Base-by-base conservation (phyloP, 1,284 basidiomycete genomes). In the Gomphus bonarii region DNA sequence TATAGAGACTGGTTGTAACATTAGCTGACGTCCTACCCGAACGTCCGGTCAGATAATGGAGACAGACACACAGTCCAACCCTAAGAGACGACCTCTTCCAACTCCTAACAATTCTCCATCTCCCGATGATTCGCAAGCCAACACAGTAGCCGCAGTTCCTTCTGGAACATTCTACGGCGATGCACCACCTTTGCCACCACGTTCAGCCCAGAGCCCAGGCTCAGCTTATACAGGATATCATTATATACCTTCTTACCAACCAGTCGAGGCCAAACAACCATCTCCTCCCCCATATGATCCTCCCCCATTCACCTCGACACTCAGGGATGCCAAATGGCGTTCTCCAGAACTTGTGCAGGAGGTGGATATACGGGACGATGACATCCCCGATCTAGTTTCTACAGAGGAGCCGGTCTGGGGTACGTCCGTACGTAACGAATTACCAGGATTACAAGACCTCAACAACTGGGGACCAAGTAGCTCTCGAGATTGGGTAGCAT, bases 71-170 rank as follows among this genome's bases (percentile, higher is more conserved):
- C 49, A 43, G 22, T 44, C 49, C 16, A 38, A 18, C 28, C 18
- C 47, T 20, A 51, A 49, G 49, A 53, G 48, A 46, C 22, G 28
- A 36, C 12, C 56, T n/a, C 42, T 58, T 36, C 56, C 56, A 20
- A 31, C 42, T 20, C 56, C 50, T n/a, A 53, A n/a, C 36, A 28
- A 40, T 9, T 58, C 56, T 16, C 31, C 38, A 8, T 31, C 43
- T 8, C 42, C 56, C 3, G 48, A 57, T 28, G 14, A 6, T n/a
- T 18, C 40, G 7, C 36, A 35, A 8, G 3, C 50, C 1, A 22
- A 14, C 12, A 44, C 56, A 7, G 36, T 30, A 25, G 8, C 50
- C 25, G 11, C 42, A n/a, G 25, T 42, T 4, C 20, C 48, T 14
- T 1, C 48, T 22, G 20, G 22, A 18, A 58, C 1, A 8, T 36